Base-by-base conservation (phyloP, 805 yeast genomes). In the Metschnikowia kofuensis region DNA sequence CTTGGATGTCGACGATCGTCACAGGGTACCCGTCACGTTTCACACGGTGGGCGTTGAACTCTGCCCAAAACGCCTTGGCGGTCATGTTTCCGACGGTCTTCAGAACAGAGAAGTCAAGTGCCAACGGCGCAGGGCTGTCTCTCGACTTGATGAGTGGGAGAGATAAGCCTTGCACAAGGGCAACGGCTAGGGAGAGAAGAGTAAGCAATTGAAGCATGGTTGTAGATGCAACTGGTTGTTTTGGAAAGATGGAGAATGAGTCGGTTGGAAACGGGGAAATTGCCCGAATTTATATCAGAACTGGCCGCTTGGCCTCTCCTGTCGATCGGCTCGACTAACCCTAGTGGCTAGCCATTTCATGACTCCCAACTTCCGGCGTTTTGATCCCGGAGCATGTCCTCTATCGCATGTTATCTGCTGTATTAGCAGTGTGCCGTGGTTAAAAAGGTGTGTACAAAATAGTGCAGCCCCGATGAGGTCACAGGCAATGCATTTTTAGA, bases 91-190 rank as follows among this genome's bases (percentile, higher is more conserved):
- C 48, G 13, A 35, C 39, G 6, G 9, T 40, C 10, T 32, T 29
- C 42, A 32, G 28, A 28, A 53, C 55, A 2, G 44, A 28, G 34
- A 51, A 53, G 45, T 49, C 55, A 31, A 53, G 44, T 29, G 30
- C 26, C 45, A 51, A 38, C 1, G 55, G 53, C 7, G 45, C 44
- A 12, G 48, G 47, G 26, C 27, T 32, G 9, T 16, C 29, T n/a
- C 42, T 34, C 27, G 35, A 35, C 8, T 15, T 42, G 14, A 41
- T 10, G 11, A n/a, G 16, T 30, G 48, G 48, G 10, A 42, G 16
- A 7, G 39, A 13, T 32, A 46, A 35, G 29, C 45, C 50, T 28
- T 42, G 42, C 35, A 36, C 42, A 15, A 45, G 28, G 36, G 40
- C 34, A 29, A 39, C 8, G 12, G 48, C 48, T n/a, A 44, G 38